phyloP scores from a whole-genome alignment of 768 basidiomycete genomes.

The Agaricus blazei region DNA sequence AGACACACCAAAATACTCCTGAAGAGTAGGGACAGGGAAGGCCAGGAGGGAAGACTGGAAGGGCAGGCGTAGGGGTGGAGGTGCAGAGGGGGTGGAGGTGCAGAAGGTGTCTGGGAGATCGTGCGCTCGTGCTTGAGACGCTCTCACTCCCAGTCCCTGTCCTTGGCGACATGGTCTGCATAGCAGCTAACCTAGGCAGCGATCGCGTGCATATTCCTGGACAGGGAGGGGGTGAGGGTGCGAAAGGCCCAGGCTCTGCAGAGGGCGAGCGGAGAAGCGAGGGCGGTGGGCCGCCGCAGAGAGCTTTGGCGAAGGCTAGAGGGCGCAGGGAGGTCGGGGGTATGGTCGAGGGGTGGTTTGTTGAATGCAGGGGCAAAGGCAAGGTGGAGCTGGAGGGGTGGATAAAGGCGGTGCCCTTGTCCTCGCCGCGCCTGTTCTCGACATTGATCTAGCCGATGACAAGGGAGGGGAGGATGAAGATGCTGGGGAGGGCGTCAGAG shows the following conservation, averaged over 20 bases:
- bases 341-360: conserved; percentile 22
- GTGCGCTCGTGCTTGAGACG: conserved; percentile 57
- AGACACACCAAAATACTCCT: conserved; percentile 56
- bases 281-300: conserved; percentile 12
- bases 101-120: conserved; percentile 4
- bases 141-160: conserved; percentile 78
- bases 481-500: conserved; percentile 56
- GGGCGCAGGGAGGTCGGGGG: conserved; percentile 43
- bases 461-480: conserved; percentile 38
- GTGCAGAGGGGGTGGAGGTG: conserved; percentile 4
- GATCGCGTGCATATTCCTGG: conserved; percentile 44
- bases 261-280: conserved; percentile 26
- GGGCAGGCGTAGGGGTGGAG: conserved; percentile 15
- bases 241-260: conserved; percentile 32
- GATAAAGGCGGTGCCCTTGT: conserved; percentile 41
- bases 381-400: conserved; percentile 64
- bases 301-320: conserved; percentile 47
- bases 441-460: conserved; percentile 72
- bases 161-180: conserved; percentile 70
- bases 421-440: conserved; percentile 54
- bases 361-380: conserved; percentile 32
- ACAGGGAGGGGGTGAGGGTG: conserved; percentile 47
- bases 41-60: conserved; percentile 61
- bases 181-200: conserved; percentile 63
- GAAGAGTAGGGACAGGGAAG: conserved; percentile 4